Evolutionary conservation across 352 stramenopile species (phyloP).

Genomic region (Phytopythium sindhum): DNA sequence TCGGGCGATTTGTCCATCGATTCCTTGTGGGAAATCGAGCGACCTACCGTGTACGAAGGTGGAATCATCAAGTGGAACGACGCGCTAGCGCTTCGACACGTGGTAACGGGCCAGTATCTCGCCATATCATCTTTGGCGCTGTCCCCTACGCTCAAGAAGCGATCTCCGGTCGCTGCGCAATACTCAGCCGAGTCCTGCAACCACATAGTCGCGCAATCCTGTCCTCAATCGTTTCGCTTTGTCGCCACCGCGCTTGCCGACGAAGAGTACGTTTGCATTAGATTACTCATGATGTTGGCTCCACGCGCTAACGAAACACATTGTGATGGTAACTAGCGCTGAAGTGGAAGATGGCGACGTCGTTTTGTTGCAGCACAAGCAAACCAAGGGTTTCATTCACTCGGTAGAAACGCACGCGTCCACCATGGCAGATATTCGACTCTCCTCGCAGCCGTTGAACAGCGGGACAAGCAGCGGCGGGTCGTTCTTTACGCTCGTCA

Average conservation of each 20-base stretch:
- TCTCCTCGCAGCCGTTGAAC: constrained; percentile 54
- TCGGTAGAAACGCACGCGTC: constrained; percentile 63
- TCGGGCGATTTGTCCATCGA: constrained; percentile 35
- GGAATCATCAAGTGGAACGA: constrained; percentile 56
- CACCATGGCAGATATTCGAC: constrained; percentile 57
- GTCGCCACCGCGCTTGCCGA: constrained; percentile 52
- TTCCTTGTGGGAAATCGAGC: constrained; percentile 65
- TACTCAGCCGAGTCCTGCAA: constrained; percentile 16
- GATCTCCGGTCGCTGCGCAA: constrained; percentile 17
- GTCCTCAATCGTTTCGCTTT: constrained; percentile 51
- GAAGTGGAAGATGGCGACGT: constrained; percentile 49
- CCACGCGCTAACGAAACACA: neutral
- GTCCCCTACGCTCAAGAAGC: constrained; percentile 14
- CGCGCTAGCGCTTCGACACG: constrained; percentile 43
- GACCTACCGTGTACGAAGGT: constrained; percentile 42
- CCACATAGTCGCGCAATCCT: constrained; percentile 31
- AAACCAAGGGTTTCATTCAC: constrained; percentile 53
- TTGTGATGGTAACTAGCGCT: constrained; percentile 16
- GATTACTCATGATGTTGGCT: neutral
- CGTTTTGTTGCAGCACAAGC: constrained; percentile 53
- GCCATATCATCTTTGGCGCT: constrained; percentile 18
- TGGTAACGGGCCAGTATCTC: constrained; percentile 58
- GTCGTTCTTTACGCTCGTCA: constrained; percentile 43
- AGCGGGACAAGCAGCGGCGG: constrained; percentile 14
- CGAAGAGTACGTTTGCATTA: constrained; percentile 36